Evolutionary conservation across 2,329 filamentous ascomycete genomes (phyloP).

Genomic region (Podosphaera leucotricha): DNA sequence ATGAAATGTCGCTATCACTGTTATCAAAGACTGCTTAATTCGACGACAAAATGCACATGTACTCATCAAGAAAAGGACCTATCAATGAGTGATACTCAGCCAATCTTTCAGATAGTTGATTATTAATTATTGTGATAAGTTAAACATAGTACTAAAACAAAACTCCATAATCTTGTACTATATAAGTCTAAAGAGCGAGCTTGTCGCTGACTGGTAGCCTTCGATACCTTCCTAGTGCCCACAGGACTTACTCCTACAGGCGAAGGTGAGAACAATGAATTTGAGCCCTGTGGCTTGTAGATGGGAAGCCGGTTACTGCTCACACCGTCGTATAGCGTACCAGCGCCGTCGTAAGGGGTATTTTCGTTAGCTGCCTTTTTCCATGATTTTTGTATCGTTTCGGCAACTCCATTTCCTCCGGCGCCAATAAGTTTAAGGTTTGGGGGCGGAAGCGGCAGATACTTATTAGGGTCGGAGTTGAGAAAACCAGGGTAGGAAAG

Average conservation of each 20-base stretch:
- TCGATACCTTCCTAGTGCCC: not conserved
- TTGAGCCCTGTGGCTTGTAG: constrained; percentile 17
- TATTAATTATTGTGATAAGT: no score
- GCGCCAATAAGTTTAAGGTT: constrained; percentile 22
- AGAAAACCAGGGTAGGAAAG: constrained; percentile 21
- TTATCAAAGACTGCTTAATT: no score
- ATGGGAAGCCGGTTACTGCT: constrained; percentile 17
- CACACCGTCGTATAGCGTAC: constrained; percentile 20
- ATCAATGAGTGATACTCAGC: no score
- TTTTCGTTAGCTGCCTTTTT: constrained; percentile 6
- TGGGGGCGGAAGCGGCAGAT: constrained; percentile 18
- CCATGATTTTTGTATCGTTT: constrained; percentile 17
- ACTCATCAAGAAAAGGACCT: no score
- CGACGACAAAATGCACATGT: no score
- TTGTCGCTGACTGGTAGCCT: not conserved
- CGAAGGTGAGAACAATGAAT: constrained; percentile 6
- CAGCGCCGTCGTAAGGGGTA: constrained; percentile 24
- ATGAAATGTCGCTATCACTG: no score
- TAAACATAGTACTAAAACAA: no score
- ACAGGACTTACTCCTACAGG: not conserved
- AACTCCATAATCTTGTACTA: not conserved
- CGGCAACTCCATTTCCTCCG: constrained; percentile 19
- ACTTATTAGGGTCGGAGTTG: constrained; percentile 16
- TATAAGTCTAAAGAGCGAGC: not conserved
- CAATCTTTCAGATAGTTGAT: no score